Percentiles rank a stretch among this genome's conserved stretches.
Conservation (phyloP, 2,329 filamentous ascomycete species). For the Cladosporium sphaerospermum region DNA sequence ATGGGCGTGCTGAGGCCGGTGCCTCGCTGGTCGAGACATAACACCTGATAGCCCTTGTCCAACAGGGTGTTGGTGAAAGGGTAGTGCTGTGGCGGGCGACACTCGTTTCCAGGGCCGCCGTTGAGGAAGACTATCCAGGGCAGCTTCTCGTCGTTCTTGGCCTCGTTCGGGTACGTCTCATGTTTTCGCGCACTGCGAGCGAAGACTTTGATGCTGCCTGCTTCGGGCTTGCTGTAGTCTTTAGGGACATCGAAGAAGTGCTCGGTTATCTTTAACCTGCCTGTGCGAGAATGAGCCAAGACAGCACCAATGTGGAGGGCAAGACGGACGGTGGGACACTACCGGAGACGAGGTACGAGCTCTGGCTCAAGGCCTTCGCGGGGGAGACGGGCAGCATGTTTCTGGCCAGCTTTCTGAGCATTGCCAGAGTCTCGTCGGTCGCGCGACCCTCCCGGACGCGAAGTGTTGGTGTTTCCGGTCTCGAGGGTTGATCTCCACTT, state of each 20-base stretch:
- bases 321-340: background rate
- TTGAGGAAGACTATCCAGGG: constrained; percentile 68
- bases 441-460: background rate
- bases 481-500: background rate
- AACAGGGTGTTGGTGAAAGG: constrained; percentile 65
- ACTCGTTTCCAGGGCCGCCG: constrained; percentile 79
- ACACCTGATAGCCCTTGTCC: constrained; percentile 71
- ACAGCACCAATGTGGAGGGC: background rate
- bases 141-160: constrained; percentile 41
- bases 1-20: constrained; percentile 80
- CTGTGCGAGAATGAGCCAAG: constrained; percentile 37
- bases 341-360: constrained; percentile 41
- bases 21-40: constrained; percentile 86
- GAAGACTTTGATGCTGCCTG: constrained; percentile 66
- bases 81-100: constrained; percentile 66
- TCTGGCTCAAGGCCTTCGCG: constrained; percentile 43
- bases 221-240: constrained; percentile 60
- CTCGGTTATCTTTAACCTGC: constrained; percentile 70
- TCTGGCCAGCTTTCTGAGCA: constrained; percentile 19
- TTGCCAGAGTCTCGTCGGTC: constrained; percentile 2
- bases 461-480: constrained; percentile 4
- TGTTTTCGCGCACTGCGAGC: constrained; percentile 65
- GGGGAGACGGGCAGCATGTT: constrained; percentile 33
- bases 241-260: constrained; percentile 82
- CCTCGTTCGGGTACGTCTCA: constrained; percentile 49